Conservation (phyloP, 192 early-diverging fungal genomes). For the Umbelopsis vinacea region DNA sequence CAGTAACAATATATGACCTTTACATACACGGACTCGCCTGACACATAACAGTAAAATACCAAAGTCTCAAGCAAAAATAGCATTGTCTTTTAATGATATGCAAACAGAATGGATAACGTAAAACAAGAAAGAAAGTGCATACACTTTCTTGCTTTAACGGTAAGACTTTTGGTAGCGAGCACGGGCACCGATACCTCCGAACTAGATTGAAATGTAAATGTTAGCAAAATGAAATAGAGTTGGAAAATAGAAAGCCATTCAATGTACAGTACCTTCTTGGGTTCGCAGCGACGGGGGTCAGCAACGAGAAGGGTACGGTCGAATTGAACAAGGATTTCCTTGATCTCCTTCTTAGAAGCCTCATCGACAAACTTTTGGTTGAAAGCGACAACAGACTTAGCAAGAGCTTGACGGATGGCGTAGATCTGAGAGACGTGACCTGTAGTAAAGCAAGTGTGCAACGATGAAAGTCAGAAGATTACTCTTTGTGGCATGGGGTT, state of each 20-base stretch:
- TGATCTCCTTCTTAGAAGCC: conserved; percentile 99
- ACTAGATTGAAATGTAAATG: conserved; percentile 44
- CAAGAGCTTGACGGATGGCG: conserved; percentile 97
- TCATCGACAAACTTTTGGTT: conserved; percentile 99
- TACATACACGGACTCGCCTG: neutral
- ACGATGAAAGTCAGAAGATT: neutral
- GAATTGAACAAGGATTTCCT: conserved; percentile 86
- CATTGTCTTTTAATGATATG: conserved; percentile 26
- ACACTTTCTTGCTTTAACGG: conserved; percentile 66
- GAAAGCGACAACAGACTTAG: conserved; percentile 98
- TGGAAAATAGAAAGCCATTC: neutral
- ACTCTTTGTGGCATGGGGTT: neutral
- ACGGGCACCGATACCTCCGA: conserved; percentile 99
- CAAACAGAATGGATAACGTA: conserved; percentile 23
- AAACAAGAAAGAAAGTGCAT: conserved; percentile 18
- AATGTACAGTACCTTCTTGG: conserved; percentile 76
- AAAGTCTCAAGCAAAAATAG: conserved; percentile 22
- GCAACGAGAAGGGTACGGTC: conserved; percentile 98
- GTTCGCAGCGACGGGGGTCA: conserved; percentile 98
- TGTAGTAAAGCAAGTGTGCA: neutral
- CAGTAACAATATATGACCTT: too few relatives aligned
- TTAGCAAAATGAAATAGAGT: too few relatives aligned
- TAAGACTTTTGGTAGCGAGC: conserved; percentile 92
- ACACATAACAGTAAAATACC: neutral
- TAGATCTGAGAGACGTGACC: conserved; percentile 96